A percentile compares a stretch with the other conserved stretches of the same genome.
phyloP scores from a whole-genome alignment of 306 rosid genomes.

The Cajanus cajan region DNA sequence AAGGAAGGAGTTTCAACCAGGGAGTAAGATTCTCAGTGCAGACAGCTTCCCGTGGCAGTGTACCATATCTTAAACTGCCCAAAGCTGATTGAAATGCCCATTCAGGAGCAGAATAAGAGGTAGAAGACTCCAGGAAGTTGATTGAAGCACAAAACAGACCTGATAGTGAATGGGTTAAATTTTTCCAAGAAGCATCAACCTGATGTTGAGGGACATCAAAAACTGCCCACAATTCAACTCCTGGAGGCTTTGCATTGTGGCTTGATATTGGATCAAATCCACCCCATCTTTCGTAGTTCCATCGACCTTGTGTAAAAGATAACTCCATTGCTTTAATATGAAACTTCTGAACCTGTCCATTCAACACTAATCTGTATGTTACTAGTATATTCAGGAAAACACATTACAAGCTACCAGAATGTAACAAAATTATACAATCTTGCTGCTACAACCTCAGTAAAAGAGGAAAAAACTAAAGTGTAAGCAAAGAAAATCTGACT shows the following conservation, averaged over 20 bases:
- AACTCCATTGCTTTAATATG: slow-evolving; percentile 80
- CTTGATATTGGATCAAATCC: slow-evolving; percentile 90
- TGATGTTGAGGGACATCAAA: slow-evolving; percentile 66
- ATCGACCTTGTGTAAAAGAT: slow-evolving; percentile 96
- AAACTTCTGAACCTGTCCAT: slow-evolving; percentile 79
- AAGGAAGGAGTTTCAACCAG: slow-evolving; percentile 94
- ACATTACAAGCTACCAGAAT: neutral
- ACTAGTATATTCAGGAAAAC: slow-evolving; percentile 31
- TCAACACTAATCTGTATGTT: slow-evolving; percentile 37
- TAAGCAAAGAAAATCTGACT: neutral
- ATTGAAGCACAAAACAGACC: slow-evolving; percentile 97
- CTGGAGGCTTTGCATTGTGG: slow-evolving; percentile 90
- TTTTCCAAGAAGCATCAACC: slow-evolving; percentile 88
- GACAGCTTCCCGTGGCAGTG: slow-evolving; percentile 96
- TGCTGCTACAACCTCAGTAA: neutral
- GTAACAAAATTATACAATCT: neutral
- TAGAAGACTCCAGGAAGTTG: slow-evolving; percentile 90
- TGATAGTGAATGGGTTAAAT: slow-evolving; percentile 84
- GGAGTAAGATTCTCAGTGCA: slow-evolving; percentile 98
- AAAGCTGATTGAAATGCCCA: slow-evolving; percentile 62
- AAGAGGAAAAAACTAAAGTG: neutral
- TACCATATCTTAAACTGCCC: slow-evolving; percentile 78
- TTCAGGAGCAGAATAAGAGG: slow-evolving; percentile 73
- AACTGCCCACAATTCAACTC: slow-evolving; percentile 95
- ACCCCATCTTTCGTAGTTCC: slow-evolving; percentile 97